Percentiles rank a stretch among this genome's conserved stretches.
Conservation (phyloP, 768 basidiomycete species). For the Russula olivacea region DNA sequence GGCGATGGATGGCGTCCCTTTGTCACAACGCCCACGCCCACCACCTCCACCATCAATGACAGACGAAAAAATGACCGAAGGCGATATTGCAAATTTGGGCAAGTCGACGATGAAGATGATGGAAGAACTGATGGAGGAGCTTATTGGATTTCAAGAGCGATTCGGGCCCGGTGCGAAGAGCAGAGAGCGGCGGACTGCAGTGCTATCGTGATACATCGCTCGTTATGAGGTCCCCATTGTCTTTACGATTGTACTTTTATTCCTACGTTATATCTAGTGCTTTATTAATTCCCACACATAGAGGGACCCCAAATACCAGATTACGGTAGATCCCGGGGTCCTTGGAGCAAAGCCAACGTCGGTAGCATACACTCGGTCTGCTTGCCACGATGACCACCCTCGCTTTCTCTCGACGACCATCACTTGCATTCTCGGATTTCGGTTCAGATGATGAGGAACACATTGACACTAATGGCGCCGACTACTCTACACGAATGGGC, state of each 20-base stretch:
- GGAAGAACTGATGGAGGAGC: slow-evolving; percentile 87
- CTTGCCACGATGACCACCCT: slow-evolving; percentile 9
- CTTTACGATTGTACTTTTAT: slow-evolving; percentile 24
- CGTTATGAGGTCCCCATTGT: not conserved
- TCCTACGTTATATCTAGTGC: slow-evolving; percentile 24
- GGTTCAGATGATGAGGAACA: slow-evolving; percentile 40
- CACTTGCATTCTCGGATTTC: slow-evolving; percentile 35
- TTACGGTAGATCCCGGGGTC: not conserved
- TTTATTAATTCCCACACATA: slow-evolving; percentile 4
- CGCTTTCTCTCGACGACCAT: slow-evolving; percentile 20
- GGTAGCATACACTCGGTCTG: not conserved
- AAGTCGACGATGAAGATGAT: slow-evolving; percentile 68
- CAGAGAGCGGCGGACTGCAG: slow-evolving; percentile 34
- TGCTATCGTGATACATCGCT: slow-evolving; percentile 28
- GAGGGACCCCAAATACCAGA: not conserved
- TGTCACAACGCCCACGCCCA: slow-evolving; percentile 24
- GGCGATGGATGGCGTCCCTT: slow-evolving; percentile 30
- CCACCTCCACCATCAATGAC: slow-evolving; percentile 25
- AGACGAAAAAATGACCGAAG: slow-evolving; percentile 24
- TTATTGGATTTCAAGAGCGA: slow-evolving; percentile 82
- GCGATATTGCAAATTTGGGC: not conserved
- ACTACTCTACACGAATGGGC: slow-evolving; percentile 65
- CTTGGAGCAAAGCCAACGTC: not conserved
- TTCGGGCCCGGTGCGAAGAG: slow-evolving; percentile 58
- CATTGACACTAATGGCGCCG: slow-evolving; percentile 40